Evolutionary conservation across 2,329 filamentous ascomycete genomes (phyloP), one percentile per base, ranked within the genome.

Genomic region (Knoxdaviesia capensis): DNA sequence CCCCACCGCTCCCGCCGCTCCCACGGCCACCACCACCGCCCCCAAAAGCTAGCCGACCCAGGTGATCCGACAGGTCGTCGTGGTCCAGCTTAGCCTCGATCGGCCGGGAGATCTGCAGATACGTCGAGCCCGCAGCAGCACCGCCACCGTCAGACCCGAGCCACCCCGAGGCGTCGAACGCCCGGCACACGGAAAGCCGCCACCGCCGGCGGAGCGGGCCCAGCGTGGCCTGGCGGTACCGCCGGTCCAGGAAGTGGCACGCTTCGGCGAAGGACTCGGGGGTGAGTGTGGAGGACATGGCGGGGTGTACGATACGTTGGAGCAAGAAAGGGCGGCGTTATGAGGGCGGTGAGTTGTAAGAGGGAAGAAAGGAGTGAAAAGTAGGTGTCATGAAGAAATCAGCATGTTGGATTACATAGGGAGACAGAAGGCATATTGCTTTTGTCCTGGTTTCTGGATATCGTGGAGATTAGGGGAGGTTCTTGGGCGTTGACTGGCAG

Each of bases 251-350:
- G 43, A 69, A 62, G 49, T 77, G 70, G 55, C 79, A 83, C 43
- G 67, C 71, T 51, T 74, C 66, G 42, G 69, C 58, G 48, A 84
- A 84, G 52, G 83, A 77, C 36, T 72, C 65, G 7, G 59, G 51
- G 7, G 59, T 68, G 31, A 84, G 64, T 44, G 56, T 50, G 51
- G 72, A 67, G 8, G 60, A 61, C 56, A 61, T 60, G 38, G 30
- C 7, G 20, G 20, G 20, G 20, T 20, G 20, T 20, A 20, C 20
- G 20, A 20, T 2, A 20, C 20, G 20, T 2, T 2, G 20, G 20
- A 20, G 20, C 20, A 20, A 2, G 20, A 20, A 20, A 20, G 20
- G 20, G 20, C 20, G 20, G 20, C 20, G 20, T 20, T 2, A 20
- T 20, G 20, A 20, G 20, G 2, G 20, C 20, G 20, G 20, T 20